Percentiles rank a stretch among this genome's conserved stretches.
Conservation (phyloP, 2,329 filamentous ascomycete genomes). For the Ophidiomyces ophidiicola region DNA sequence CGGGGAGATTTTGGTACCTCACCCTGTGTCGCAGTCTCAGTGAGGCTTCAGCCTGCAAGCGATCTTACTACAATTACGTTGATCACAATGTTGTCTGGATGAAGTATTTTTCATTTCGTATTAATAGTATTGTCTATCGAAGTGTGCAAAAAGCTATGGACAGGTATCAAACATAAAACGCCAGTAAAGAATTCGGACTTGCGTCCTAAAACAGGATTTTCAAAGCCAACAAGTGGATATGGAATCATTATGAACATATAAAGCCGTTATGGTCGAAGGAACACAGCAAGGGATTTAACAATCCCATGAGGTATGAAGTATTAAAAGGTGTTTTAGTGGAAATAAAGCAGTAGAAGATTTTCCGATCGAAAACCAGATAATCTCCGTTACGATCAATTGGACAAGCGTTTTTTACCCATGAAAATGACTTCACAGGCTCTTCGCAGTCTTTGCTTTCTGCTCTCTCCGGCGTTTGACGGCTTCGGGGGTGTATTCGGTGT, state of each 20-base stretch:
- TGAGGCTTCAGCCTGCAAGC: no score
- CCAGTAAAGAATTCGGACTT: neutral
- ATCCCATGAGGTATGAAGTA: no score
- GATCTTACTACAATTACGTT: no score
- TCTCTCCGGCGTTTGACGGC: constrained; percentile 74
- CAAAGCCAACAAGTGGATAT: neutral
- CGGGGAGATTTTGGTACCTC: constrained; percentile 9
- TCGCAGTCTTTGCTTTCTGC: constrained; percentile 22
- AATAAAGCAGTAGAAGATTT: constrained; percentile 6
- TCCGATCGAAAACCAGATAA: neutral
- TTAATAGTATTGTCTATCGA: no score
- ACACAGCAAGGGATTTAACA: neutral
- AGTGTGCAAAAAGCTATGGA: constrained; percentile 1
- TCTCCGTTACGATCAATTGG: neutral
- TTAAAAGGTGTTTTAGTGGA: no score
- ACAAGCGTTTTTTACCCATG: neutral
- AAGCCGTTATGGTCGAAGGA: constrained; percentile 1
- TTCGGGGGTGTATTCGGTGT: constrained; percentile 86
- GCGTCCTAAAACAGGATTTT: neutral
- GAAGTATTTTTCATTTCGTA: no score
- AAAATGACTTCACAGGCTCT: constrained; percentile 11
- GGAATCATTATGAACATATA: constrained; percentile 9
- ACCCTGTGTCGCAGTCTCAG: constrained; percentile 3
- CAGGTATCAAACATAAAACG: neutral
- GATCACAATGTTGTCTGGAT: no score